Evolutionary conservation across 768 basidiomycete genomes (phyloP), one percentile per base, ranked within the genome.

Genomic region (Hericium coralloides): DNA sequence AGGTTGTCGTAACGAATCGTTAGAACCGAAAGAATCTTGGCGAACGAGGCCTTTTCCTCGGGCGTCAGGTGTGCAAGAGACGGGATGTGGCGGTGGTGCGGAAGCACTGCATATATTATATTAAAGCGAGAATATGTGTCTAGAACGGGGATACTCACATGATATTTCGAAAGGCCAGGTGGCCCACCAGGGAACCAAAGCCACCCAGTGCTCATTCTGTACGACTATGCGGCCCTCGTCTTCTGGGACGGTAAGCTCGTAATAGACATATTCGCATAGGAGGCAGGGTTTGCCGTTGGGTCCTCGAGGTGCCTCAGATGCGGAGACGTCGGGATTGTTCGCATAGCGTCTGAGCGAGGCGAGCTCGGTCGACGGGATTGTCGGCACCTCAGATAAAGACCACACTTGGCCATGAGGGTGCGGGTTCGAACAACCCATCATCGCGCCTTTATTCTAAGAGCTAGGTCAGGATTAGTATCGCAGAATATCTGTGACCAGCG

Each of bases 341-440:
- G 77, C 69, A 67, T 88, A 87, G 15, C 69, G 65, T 52, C 72
- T 72, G 41, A 92, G 68, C 38, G 80, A 81, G 2, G 64, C 64
- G 6, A 93, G 72, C 65, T 92, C 92, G 53, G 75, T 82, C 2
- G 84, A 75, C 1, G 89, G 84, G 23, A 88, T 68, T 1, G 82
- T 79, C 0, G 92, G 92, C 7, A 93, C 72, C 15, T 75, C 75
- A 3, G 87, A 89, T 4, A 86, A 70, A 3, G 90, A 87, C 89
- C 92, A 92, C 15, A 85, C 82, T 69, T 97, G 94, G 20, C 92
- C 91, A 68, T 95, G 94, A 0, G 94, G 92, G 68, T 95, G 94
- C 23, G 92, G 91, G 66, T 95, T 95, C 7, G 89, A 92, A 66
- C 92, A 95, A 12, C 94, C 94, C 94, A 95, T 95, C 76, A 92